A percentile compares a stretch with the other conserved stretches of the same genome.
Evolutionary conservation across 2,329 filamentous ascomycete species (phyloP).

Genomic region (Trichoderma asperellum): DNA sequence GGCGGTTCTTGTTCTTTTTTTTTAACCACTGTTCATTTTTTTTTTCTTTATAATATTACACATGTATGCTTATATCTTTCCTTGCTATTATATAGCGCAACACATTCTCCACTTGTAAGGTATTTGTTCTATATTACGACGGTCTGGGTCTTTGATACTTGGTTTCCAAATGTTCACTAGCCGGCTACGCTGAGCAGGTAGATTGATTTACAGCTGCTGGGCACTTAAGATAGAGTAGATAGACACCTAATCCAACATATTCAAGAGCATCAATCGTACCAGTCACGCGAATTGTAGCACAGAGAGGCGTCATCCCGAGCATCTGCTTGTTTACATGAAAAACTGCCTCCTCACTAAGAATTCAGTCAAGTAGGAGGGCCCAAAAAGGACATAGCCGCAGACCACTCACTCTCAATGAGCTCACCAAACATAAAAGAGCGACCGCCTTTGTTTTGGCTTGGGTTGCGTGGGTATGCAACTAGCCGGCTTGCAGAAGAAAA

Average conservation of each 20-base stretch:
- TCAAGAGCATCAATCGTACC: background rate
- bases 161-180: background rate
- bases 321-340: background rate
- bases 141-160: constrained; percentile 8
- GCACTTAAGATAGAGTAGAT: constrained; percentile 12
- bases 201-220: constrained; percentile 1
- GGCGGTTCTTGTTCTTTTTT: background rate
- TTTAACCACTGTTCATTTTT: background rate
- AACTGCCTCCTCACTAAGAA: background rate
- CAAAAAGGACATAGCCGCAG: background rate
- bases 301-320: too few species aligned
- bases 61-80: background rate
- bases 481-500: background rate
- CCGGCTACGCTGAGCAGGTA: constrained; percentile 1
- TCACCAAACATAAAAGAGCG: background rate
- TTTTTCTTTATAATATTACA: background rate
- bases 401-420: background rate
- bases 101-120: background rate
- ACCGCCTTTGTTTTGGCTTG: background rate
- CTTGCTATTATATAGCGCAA: background rate
- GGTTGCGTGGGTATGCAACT: constrained; percentile 3
- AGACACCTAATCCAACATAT: constrained; percentile 11
- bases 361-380: background rate
- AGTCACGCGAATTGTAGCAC: background rate
- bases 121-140: constrained; percentile 14